phyloP scores from a whole-genome alignment of 1,139 yeast species.

The Yamadazyma mexicana region DNA sequence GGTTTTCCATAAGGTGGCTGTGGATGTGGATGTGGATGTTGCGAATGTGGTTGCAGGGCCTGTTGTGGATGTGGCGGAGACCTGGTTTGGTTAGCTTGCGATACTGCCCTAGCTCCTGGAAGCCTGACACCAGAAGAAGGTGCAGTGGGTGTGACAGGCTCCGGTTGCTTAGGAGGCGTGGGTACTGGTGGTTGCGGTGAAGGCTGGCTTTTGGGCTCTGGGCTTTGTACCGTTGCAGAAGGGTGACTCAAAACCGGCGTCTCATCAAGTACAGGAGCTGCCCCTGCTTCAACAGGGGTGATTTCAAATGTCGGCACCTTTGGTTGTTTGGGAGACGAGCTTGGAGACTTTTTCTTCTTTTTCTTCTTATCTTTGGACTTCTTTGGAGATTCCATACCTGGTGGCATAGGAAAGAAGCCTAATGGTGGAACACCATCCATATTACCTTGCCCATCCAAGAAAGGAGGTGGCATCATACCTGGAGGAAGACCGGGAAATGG shows the following conservation, averaged over 20 bases:
- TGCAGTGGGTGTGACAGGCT: not conserved
- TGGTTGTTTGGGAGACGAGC: constrained; percentile 12
- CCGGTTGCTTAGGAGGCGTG: too few relatives aligned
- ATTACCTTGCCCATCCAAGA: constrained; percentile 12
- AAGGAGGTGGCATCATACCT: constrained; percentile 18
- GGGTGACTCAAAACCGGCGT: constrained; percentile 4
- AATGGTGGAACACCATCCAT: constrained; percentile 16
- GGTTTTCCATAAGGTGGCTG: not conserved
- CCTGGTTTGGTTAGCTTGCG: constrained; percentile 3
- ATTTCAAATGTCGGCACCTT: constrained; percentile 15
- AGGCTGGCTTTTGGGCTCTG: not conserved
- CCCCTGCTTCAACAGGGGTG: constrained; percentile 12
- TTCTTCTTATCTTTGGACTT: constrained; percentile 13
- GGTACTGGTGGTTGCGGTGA: not conserved
- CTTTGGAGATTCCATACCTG: constrained; percentile 17
- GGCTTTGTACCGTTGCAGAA: not conserved
- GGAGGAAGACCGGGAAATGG: constrained; percentile 20
- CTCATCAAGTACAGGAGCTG: constrained; percentile 4
- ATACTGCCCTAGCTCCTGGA: constrained; percentile 2
- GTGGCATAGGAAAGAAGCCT: constrained; percentile 20
- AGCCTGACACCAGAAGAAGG: not conserved
- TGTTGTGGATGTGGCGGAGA: too few relatives aligned
- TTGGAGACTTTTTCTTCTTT: constrained; percentile 15
- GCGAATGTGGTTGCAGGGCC: constrained; percentile 8
- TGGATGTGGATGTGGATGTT: not conserved